phyloP scores from a whole-genome alignment of 1,139 yeast species.

The Geotrichum citri-aurantii region DNA sequence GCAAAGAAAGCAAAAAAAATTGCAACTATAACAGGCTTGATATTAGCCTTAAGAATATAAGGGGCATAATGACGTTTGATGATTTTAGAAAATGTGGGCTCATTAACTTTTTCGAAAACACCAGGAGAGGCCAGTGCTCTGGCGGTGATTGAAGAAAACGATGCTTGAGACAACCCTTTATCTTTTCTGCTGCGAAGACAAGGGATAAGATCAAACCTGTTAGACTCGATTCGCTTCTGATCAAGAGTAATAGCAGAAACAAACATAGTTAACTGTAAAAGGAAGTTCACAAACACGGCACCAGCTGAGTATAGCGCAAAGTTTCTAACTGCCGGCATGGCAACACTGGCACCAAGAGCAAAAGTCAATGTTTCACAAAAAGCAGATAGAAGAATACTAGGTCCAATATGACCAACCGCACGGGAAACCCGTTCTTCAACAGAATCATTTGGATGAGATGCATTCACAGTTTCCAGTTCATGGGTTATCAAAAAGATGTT shows the following conservation, averaged over 20 bases:
- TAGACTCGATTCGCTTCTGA: constrained; percentile 54
- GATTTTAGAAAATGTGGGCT: constrained; percentile 37
- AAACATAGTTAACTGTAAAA: constrained; percentile 76
- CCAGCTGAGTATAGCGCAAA: constrained; percentile 90
- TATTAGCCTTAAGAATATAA: constrained; percentile 45
- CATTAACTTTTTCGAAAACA: constrained; percentile 27
- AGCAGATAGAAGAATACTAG: constrained; percentile 77
- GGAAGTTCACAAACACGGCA: constrained; percentile 70
- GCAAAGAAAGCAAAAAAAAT: constrained; percentile 60
- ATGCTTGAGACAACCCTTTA: constrained; percentile 19
- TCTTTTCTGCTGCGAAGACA: constrained; percentile 24
- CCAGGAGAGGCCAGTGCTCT: constrained; percentile 28
- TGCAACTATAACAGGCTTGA: constrained; percentile 46
- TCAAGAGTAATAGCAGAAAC: constrained; percentile 67
- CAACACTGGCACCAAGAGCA: constrained; percentile 68
- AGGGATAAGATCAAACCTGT: constrained; percentile 52
- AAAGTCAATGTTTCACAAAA: constrained; percentile 73
- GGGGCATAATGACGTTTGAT: constrained; percentile 52
- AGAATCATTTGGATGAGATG: constrained; percentile 41
- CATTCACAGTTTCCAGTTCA: constrained; percentile 57
- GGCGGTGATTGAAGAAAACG: constrained; percentile 26
- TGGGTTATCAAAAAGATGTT: constrained; percentile 82
- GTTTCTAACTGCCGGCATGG: constrained; percentile 93
- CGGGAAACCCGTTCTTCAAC: constrained; percentile 53
- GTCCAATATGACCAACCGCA: constrained; percentile 72